A percentile compares a stretch with the other conserved stretches of the same genome.
Conservation (phyloP, 305 asterid genomes). For the Solanum aculeatissimum region DNA sequence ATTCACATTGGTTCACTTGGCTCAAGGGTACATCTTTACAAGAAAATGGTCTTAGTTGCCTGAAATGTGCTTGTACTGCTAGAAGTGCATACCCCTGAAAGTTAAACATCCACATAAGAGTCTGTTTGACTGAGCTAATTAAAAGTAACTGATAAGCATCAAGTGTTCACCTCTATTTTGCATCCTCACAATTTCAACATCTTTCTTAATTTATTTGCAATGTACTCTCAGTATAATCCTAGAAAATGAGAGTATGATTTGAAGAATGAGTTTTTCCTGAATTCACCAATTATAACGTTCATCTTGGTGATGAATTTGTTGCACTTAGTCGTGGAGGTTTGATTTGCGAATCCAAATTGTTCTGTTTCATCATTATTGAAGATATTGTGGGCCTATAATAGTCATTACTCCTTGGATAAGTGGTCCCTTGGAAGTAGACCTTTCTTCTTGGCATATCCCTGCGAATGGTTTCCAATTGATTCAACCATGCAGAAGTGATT, state of each 20-base stretch:
- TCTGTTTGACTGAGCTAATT: not conserved
- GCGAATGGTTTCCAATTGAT: not conserved
- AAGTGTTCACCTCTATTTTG: too few species aligned
- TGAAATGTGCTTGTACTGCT: slow-evolving; percentile 62
- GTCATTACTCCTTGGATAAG: slow-evolving; percentile 79
- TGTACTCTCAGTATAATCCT: not conserved
- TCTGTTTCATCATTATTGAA: slow-evolving; percentile 80
- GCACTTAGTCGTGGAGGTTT: slow-evolving; percentile 39
- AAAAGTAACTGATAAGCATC: not conserved
- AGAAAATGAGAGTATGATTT: not conserved
- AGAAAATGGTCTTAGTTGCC: slow-evolving; percentile 45
- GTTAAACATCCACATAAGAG: not conserved
- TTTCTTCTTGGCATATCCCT: slow-evolving; percentile 40
- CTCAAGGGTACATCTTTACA: slow-evolving; percentile 38
- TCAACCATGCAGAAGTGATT: not conserved
- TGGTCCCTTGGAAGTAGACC: slow-evolving; percentile 72
- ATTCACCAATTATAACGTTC: slow-evolving; percentile 30
- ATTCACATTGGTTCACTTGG: slow-evolving; percentile 25
- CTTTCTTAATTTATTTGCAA: not conserved
- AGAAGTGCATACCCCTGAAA: slow-evolving; percentile 54
- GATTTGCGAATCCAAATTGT: slow-evolving; percentile 40
- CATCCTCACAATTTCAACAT: too few species aligned
- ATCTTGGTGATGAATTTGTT: slow-evolving; percentile 70
- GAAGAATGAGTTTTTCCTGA: not conserved
- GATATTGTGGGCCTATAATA: slow-evolving; percentile 86